A percentile compares a stretch with the other conserved stretches of the same genome.
These are phyloP conservation scores for Rutstroemia sp. DNA, from an alignment of 2,329 filamentous ascomycete genomes.

Conservation along the genomic window DNA sequence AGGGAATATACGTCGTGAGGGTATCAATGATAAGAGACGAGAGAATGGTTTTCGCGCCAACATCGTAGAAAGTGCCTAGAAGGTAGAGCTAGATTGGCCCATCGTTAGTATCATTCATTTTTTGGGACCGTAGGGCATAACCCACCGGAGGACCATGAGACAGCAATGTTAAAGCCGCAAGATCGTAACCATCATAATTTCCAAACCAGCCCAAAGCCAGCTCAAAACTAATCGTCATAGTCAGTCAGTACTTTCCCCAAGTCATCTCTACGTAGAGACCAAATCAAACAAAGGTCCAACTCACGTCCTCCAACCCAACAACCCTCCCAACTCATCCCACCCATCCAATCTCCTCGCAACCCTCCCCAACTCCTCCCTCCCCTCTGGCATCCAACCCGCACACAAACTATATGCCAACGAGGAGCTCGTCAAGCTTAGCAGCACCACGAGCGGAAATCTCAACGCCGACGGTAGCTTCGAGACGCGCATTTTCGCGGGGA, in stretches of 20 bases:
- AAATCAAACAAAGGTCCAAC: conserved; percentile 33
- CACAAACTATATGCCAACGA: conserved; percentile 56
- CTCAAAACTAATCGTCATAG: conserved; percentile 48
- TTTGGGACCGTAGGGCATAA: not conserved
- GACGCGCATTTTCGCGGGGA: not conserved
- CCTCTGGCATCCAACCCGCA: conserved; percentile 38
- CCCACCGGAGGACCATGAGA: conserved; percentile 66
- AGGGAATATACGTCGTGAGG: conserved; percentile 62
- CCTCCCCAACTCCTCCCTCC: conserved; percentile 48
- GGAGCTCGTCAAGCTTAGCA: conserved; percentile 54
- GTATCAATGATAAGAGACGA: conserved; percentile 61
- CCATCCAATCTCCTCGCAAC: conserved; percentile 58
- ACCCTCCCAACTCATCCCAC: conserved; percentile 50
- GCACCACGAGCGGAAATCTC: conserved; percentile 46
- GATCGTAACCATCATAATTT: conserved; percentile 66
- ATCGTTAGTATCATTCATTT: conserved; percentile 13
- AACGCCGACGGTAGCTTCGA: conserved; percentile 34
- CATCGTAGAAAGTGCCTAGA: conserved; percentile 67
- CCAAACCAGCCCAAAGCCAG: conserved; percentile 67
- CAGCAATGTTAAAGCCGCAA: conserved; percentile 58
- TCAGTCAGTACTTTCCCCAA: conserved; percentile 6
- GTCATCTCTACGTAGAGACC: conserved; percentile 1
- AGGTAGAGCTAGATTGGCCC: conserved; percentile 56
- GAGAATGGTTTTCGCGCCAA: conserved; percentile 53
- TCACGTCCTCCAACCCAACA: conserved; percentile 49